phyloP scores from a whole-genome alignment of 202 grass and related monocot genomes.

The Bolboschoenoplectus hybrid region DNA sequence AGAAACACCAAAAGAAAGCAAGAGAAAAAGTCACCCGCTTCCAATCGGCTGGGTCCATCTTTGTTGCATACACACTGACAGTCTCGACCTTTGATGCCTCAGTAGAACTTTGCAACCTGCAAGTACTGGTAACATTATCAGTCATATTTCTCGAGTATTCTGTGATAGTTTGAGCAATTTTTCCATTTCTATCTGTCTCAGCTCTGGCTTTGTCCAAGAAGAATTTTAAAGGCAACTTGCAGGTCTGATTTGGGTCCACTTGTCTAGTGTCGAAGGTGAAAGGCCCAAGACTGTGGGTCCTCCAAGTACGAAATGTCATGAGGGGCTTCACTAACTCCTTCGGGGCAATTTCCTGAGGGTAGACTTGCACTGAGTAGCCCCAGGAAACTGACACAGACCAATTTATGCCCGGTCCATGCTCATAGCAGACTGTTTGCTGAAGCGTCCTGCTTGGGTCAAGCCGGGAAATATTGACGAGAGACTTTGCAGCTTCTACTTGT shows the following conservation, averaged over 20 bases:
- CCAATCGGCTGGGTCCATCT: constrained; percentile 36
- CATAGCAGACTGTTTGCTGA: constrained; percentile 45
- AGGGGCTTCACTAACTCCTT: constrained; percentile 13
- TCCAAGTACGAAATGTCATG: constrained; percentile 31
- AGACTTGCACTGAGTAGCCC: constrained; percentile 39
- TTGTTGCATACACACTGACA: constrained; percentile 20
- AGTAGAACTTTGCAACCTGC: background rate
- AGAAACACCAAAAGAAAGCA: background rate
- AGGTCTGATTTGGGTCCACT: background rate
- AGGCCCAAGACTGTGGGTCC: background rate
- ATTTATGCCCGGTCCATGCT: background rate
- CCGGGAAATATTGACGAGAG: constrained; percentile 29
- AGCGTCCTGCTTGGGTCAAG: constrained; percentile 35
- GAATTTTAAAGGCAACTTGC: constrained; percentile 26
- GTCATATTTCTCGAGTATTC: constrained; percentile 20
- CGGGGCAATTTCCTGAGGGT: background rate
- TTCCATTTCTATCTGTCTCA: constrained; percentile 13
- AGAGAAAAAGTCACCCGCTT: background rate
- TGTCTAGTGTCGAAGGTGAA: constrained; percentile 22
- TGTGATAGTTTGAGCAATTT: constrained; percentile 21
- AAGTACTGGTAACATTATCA: background rate
- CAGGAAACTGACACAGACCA: constrained; percentile 42
- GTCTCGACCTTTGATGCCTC: constrained; percentile 16
- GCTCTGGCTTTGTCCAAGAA: constrained; percentile 16
- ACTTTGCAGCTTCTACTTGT: constrained; percentile 19